Conservation (phyloP, 2,329 filamentous ascomycete species). For the Pezicula radicicola region DNA sequence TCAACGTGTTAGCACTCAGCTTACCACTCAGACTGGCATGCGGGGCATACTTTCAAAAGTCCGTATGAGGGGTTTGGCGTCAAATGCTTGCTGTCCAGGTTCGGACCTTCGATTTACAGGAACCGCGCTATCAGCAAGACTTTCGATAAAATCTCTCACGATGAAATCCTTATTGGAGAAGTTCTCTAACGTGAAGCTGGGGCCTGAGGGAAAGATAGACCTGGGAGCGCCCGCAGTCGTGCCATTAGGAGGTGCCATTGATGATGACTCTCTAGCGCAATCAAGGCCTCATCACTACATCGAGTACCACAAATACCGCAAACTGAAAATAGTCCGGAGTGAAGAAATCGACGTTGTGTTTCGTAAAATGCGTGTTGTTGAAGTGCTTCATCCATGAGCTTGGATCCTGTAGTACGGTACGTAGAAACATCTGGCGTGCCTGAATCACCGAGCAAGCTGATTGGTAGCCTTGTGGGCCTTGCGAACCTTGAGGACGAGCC, state of each 20-base stretch:
- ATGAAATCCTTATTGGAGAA: slow-evolving; percentile 92
- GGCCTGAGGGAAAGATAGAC: slow-evolving; percentile 71
- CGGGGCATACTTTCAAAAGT: slow-evolving; percentile 73
- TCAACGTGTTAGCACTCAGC: slow-evolving; percentile 21
- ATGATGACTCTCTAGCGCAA: slow-evolving; percentile 12
- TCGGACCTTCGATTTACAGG: slow-evolving; percentile 78
- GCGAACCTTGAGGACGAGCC: not conserved
- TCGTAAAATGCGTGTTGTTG: too few relatives aligned
- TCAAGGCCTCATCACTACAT: slow-evolving; percentile 16
- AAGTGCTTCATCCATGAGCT: too few relatives aligned
- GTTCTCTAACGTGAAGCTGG: slow-evolving; percentile 83
- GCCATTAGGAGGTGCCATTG: slow-evolving; percentile 24
- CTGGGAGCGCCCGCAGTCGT: slow-evolving; percentile 20
- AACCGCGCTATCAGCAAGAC: slow-evolving; percentile 80
- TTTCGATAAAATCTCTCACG: slow-evolving; percentile 95
- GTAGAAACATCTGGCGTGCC: not conserved
- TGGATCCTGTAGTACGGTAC: too few relatives aligned
- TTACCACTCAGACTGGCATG: not conserved
- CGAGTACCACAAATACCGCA: slow-evolving; percentile 3
- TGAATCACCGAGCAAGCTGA: not conserved
- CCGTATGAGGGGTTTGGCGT: slow-evolving; percentile 93
- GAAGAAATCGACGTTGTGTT: too few relatives aligned
- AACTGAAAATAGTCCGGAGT: too few relatives aligned
- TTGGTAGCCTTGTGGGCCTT: not conserved
- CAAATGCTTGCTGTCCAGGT: slow-evolving; percentile 65